Base-by-base conservation (phyloP, 805 yeast genomes). In the Ogataea wickerhamii region DNA sequence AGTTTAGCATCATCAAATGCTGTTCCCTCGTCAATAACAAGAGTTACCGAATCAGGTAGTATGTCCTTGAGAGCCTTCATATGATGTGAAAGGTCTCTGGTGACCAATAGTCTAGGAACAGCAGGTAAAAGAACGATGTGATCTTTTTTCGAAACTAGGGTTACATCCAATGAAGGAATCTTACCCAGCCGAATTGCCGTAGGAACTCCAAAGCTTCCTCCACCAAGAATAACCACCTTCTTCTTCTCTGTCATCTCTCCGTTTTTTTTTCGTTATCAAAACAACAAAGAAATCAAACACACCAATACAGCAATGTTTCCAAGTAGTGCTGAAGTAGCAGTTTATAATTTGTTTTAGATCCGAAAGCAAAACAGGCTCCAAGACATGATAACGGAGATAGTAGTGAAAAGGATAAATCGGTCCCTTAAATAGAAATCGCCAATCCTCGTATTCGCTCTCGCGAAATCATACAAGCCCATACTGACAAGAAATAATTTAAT, bases 1-100 rank as follows among this genome's bases (percentile, higher is more conserved):
- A 58, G 53, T 10, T 32, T 18, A 5, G 32, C 14, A 2, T 40
- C 49, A 28, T 42, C 51, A 31, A 61, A 51, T 17, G 33, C 14
- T 3, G 28, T 40, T 3, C 44, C 58, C 22, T 41, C 43, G 31
- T 54, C 57, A 16, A 43, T 31, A 5, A 59, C 31, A 4, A 59
- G 6, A 11, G 53, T 52, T 4, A 61, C 49, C 1, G 38, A 31
- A 3, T 34, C 26, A 22, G 53, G 47, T 3, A 57, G 17, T 1
- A 53, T 34, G 3, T 52, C 48, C 8, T 31, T 38, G 21, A 62
- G 23, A 11, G 52, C 51, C 6, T 14, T 27, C 13, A 44, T 8
- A 18, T 33, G 33, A 18, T 26, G 27, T 6, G 29, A 13, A 16
- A 42, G 20, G n/a, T 38, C 48, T 16, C 41, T 38, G 11, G 32